Evolutionary conservation across 345 rosid species (phyloP), one percentile per base, ranked within the genome.

Genomic region (Angophora floribunda): DNA sequence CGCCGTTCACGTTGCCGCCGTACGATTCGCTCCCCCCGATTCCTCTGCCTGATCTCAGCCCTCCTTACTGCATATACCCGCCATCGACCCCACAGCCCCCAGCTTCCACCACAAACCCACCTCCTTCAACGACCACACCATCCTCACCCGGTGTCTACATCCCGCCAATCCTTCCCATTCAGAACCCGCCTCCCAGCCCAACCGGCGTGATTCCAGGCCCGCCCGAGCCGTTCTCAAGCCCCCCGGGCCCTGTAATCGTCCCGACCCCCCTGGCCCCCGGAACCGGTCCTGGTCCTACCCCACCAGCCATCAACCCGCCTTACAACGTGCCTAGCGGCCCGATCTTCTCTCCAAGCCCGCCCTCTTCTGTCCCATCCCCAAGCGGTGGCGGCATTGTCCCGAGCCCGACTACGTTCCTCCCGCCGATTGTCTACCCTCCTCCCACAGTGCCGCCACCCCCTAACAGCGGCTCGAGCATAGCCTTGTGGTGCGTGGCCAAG

Each of bases 401-500:
- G 2, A 26, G 82, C 50, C 90, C 88, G 47, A 87, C 89, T 13
- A 51, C 90, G 3, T 95, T 97, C 89, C 89, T 86, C 21, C 99
- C 99, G 5, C 99, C 99, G 1, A 82, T 96, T 5, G 95, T 98
- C 28, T 97, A 86, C 89, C 99, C 99, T 1, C 98, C 99, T 1
- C 99, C 99, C 0, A 91, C 91, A 44, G 93, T n/a, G 70, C 98
- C 96, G 15, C 96, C 98, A 2, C 90, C 98, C 78, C 94, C 98
- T 0, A 88, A 49, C 2, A 78, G 21, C 36, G 87, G 89, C 28
- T 92, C 96, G 1, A 84, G 90, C 70, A 91, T 92, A 15, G 93
- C 99, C 52, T 87, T 95, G 4, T 97, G 99, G 99, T 97, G 99
- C 2, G 97, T 97, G 32, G 99, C 98, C 2, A 97, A 97, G 91